A percentile compares a stretch with the other conserved stretches of the same genome.
These are phyloP conservation scores for Yarrowia divulgata DNA, from an alignment of 805 yeast species.

Conservation along the genomic window DNA sequence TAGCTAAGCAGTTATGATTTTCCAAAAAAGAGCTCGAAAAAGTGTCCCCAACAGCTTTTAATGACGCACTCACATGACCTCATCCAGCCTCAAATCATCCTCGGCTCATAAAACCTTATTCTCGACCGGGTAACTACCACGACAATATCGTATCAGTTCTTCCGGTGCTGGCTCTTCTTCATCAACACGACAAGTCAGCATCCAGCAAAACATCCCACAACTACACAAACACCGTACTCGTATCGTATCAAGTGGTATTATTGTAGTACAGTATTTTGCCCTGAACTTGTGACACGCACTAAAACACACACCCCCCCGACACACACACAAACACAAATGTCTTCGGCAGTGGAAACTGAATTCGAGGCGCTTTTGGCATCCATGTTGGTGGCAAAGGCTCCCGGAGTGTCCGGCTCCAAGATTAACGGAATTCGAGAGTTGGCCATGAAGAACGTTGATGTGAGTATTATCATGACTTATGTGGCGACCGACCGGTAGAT, in stretches of 20 bases:
- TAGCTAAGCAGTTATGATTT: background rate
- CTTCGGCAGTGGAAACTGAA: constrained; percentile 38
- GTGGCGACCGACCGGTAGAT: constrained; percentile 18
- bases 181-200: constrained; percentile 13
- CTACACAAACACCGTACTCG: constrained; percentile 33
- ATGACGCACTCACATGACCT: background rate
- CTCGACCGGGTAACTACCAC: constrained; percentile 8
- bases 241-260: constrained; percentile 38
- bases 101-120: background rate
- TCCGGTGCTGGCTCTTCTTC: background rate
- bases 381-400: constrained; percentile 55
- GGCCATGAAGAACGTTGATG: constrained; percentile 70
- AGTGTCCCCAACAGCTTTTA: background rate
- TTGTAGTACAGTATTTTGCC: constrained; percentile 33
- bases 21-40: too few species aligned
- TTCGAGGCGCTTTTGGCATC: constrained; percentile 44
- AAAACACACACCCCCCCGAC: background rate
- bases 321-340: constrained; percentile 23
- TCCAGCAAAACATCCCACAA: background rate
- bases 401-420: constrained; percentile 96
- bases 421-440: constrained; percentile 83
- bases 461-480: constrained; percentile 39
- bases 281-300: background rate
- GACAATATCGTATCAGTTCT: background rate
- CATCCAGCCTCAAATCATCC: background rate